These are phyloP conservation scores for Mucuna pruriens DNA, from an alignment of 306 rosid species.

Conservation along the genomic window DNA sequence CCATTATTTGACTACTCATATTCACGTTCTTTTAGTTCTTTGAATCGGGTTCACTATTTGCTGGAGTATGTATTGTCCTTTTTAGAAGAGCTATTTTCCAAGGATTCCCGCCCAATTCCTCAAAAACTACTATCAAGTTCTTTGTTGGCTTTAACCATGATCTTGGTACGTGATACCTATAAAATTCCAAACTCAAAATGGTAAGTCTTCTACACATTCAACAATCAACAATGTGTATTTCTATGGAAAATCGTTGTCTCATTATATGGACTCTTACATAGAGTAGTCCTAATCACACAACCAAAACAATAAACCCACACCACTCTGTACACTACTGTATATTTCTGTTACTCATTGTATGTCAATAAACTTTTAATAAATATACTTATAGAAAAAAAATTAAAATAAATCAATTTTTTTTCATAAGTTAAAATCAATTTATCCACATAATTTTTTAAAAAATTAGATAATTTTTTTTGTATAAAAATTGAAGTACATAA, in stretches of 20 bases:
- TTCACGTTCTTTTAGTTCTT: conserved; percentile 33
- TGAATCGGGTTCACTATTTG: conserved; percentile 25
- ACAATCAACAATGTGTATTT: background rate
- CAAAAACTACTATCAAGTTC: conserved; percentile 76
- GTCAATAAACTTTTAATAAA: too few relatives aligned
- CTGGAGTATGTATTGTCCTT: conserved; percentile 52
- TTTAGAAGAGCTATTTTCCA: conserved; percentile 66
- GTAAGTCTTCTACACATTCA: background rate
- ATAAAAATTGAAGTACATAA: background rate
- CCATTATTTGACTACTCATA: conserved; percentile 14
- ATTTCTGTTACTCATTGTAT: too few relatives aligned
- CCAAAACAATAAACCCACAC: background rate
- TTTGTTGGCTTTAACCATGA: conserved; percentile 93
- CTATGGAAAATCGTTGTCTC: conserved; percentile 5
- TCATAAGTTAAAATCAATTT: background rate
- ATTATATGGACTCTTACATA: background rate
- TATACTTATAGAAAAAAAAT: too few relatives aligned
- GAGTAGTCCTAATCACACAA: conserved; percentile 1
- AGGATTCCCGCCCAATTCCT: conserved; percentile 96
- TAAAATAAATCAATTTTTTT: background rate
- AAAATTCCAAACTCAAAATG: conserved; percentile 28
- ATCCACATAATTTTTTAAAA: background rate
- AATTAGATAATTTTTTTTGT: background rate
- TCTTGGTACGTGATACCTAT: conserved; percentile 97
- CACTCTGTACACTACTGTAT: background rate